These are phyloP conservation scores for Carex scoparia DNA, from an alignment of 176 grass and related monocot species.

Conservation along the genomic window DNA sequence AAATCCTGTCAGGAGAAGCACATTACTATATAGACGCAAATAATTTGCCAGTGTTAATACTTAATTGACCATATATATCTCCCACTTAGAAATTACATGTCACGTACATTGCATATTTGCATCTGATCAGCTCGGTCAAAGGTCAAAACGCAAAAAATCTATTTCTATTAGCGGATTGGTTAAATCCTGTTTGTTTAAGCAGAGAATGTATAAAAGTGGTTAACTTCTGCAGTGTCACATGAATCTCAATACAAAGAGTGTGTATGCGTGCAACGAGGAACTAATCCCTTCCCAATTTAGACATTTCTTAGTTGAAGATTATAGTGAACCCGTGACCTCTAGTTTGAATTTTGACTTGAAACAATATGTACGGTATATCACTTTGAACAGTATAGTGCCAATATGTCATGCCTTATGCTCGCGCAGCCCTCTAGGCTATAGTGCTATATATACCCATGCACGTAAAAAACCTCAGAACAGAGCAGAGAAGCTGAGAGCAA, in stretches of 20 bases:
- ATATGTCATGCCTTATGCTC: background rate
- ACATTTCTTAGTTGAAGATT: constrained; percentile 3
- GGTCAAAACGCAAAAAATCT: background rate
- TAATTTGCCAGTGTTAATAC: background rate
- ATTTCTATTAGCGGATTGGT: background rate
- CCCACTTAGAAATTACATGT: background rate
- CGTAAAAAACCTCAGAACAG: background rate
- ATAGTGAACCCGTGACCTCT: constrained; percentile 16
- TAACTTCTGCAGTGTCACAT: background rate
- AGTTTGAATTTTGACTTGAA: constrained; percentile 18
- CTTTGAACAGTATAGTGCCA: constrained; percentile 7
- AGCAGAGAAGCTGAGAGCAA: background rate
- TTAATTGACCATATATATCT: background rate
- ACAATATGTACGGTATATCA: background rate
- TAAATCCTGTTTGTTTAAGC: background rate
- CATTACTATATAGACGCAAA: background rate
- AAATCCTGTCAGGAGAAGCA: background rate
- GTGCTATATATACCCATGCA: constrained; percentile 8
- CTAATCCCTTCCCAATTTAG: background rate
- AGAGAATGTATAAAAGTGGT: background rate
- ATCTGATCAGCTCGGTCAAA: background rate
- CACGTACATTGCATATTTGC: background rate
- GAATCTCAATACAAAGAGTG: background rate
- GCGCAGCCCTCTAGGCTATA: background rate
- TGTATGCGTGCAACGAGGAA: background rate